These are phyloP conservation scores for Coprinellus aureogranulatus DNA, from an alignment of 768 basidiomycete species.

Conservation along the genomic window DNA sequence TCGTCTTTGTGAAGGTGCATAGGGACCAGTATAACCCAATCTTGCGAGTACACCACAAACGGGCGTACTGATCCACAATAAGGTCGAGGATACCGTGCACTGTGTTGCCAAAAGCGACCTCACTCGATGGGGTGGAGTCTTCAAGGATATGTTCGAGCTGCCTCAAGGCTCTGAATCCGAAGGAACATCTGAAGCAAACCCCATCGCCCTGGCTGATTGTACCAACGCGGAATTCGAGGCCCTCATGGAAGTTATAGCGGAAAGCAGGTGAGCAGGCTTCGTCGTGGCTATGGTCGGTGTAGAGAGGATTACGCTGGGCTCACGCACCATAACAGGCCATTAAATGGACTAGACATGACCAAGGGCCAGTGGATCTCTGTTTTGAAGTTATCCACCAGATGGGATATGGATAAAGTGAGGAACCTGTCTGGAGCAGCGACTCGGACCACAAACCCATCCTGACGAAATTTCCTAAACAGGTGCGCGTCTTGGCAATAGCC, in stretches of 20 bases:
- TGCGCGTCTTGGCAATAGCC: neutral
- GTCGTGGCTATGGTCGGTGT: neutral
- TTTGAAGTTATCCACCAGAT: neutral
- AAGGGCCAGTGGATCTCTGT: neutral
- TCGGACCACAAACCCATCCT: neutral
- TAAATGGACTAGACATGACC: neutral
- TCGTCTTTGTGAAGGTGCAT: no score
- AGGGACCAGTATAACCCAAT: no score
- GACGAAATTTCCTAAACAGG: neutral
- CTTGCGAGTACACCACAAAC: no score
- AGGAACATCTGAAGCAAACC: neutral
- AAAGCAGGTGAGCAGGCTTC: neutral
- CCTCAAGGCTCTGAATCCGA: neutral
- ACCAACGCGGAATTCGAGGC: conserved; percentile 2
- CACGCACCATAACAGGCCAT: neutral
- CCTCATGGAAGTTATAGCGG: neutral
- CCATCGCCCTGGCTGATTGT: neutral
- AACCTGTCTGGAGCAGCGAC: neutral
- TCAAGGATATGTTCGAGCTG: conserved; percentile 3
- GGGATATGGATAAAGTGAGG: neutral
- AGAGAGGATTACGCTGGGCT: neutral
- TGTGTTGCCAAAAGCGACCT: neutral
- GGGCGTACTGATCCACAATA: no score
- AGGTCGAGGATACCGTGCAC: conserved; percentile 5
- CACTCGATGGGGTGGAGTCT: neutral